Evolutionary conservation across 2,329 filamentous ascomycete species (phyloP), one percentile per base, ranked within the genome.

Genomic region (Neopestalotiopsis sp.): DNA sequence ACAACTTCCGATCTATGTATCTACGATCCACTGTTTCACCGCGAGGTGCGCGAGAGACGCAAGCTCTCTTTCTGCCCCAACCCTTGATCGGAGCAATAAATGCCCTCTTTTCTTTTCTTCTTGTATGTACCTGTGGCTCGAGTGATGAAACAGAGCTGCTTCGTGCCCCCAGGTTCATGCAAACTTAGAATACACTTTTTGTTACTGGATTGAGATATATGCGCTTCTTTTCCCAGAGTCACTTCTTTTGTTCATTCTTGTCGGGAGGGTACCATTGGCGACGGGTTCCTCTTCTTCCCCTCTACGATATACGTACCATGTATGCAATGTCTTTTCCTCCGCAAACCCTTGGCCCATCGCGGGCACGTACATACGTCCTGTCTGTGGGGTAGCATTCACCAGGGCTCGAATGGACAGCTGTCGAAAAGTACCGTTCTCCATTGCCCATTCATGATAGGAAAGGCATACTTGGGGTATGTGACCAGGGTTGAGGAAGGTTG

Each of bases 21-120:
- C 45, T 53, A 53, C 45, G 59, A 62, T 62, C 59, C 59, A 62
- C n/a, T 38, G 32, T 62, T 62, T 62, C 59, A 62, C 59, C 32
- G 34, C 30, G 32, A 24, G 34, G n/a, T 34, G 32, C 32, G 34
- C 32, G 17, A 28, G 17, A 49, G 42, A 53, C 45, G 45, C 45
- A 24, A n/a, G 45, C 45, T 53, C 45, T 53, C 45, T 53, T 53
- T n/a, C 45, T 53, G 14, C 6, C 34, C 45, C 20, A n/a, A 53
- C 45, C 45, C 17, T 28, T 28, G 24, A 28, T 28, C 3, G 45
- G n/a, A 53, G 20, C 24, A 28, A 28, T 28, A 28, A 20, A 20
- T n/a, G 17, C 17, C n/a, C 17, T 53, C 17, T 53, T 49, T n/a
- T 17, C 17, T 53, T 53, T 53, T 17, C n/a, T 53, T 20, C n/a